These are phyloP conservation scores for Fistulifera solaris DNA, from an alignment of 108 stramenopile species.

Conservation along the genomic window DNA sequence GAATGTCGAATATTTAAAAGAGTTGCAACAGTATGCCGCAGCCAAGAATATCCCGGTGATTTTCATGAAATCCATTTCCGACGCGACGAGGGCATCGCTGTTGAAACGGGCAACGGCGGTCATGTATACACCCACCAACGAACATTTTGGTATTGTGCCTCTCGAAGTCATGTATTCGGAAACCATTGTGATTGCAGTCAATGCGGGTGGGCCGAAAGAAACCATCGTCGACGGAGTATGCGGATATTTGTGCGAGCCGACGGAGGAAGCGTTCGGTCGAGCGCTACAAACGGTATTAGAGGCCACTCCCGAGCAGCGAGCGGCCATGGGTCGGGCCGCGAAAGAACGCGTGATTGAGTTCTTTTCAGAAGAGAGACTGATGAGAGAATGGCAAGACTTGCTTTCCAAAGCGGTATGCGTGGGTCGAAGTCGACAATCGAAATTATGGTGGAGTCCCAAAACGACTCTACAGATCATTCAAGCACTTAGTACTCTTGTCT, in stretches of 20 bases:
- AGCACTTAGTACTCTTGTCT: too few relatives aligned
- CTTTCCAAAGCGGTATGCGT: slow-evolving; percentile 26
- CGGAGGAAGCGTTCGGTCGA: slow-evolving; percentile 56
- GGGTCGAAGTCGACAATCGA: slow-evolving; percentile 19
- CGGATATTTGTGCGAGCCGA: slow-evolving; percentile 76
- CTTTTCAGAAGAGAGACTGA: slow-evolving; percentile 64
- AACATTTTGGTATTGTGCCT: slow-evolving; percentile 99
- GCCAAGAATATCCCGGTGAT: neutral
- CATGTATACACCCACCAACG: slow-evolving; percentile 91
- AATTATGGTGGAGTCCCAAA: slow-evolving; percentile 11
- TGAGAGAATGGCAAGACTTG: slow-evolving; percentile 47
- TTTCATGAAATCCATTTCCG: slow-evolving; percentile 46
- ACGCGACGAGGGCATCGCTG: slow-evolving; percentile 59
- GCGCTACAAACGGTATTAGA: slow-evolving; percentile 41
- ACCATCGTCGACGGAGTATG: slow-evolving; percentile 80
- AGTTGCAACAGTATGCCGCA: slow-evolving; percentile 50
- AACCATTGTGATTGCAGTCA: slow-evolving; percentile 76
- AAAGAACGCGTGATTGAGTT: slow-evolving; percentile 41
- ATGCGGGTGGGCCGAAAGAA: slow-evolving; percentile 90
- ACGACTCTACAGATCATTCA: too few relatives aligned
- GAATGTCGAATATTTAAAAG: slow-evolving; percentile 88
- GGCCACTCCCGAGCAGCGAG: slow-evolving; percentile 26
- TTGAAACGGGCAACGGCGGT: slow-evolving; percentile 64
- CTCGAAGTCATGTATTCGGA: slow-evolving; percentile 95
- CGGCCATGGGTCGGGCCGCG: slow-evolving; percentile 55